Evolutionary conservation across 2,329 filamentous ascomycete species (phyloP).

Genomic region (Colletotrichum horii): DNA sequence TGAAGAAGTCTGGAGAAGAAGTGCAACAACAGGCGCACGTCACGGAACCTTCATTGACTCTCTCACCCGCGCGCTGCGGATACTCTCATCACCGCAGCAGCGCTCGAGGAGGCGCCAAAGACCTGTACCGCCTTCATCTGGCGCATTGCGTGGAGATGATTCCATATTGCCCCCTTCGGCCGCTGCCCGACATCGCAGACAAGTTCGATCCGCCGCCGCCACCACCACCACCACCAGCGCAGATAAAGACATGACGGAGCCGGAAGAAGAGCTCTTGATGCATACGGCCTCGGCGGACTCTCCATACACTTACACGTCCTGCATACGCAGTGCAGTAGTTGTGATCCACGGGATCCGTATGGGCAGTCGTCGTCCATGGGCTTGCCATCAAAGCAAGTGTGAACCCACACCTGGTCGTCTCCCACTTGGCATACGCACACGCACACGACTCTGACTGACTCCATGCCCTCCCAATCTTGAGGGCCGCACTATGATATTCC

Average conservation of each 20-base stretch:
- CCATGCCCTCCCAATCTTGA: background rate
- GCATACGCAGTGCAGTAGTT: background rate
- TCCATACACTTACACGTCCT: background rate
- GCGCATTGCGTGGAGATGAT: background rate
- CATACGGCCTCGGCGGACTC: background rate
- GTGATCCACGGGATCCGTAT: background rate
- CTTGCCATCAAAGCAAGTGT: background rate
- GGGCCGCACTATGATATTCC: background rate
- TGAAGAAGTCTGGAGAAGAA: background rate
- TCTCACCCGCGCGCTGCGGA: background rate
- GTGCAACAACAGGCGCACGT: background rate
- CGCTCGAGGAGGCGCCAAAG: background rate
- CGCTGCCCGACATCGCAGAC: background rate
- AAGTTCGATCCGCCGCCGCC: background rate
- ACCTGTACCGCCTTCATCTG: background rate
- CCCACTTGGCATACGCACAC: background rate
- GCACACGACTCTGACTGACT: background rate
- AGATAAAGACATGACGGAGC: background rate
- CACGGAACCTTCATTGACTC: background rate
- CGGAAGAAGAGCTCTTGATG: background rate
- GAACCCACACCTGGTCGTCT: background rate
- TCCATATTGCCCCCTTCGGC: background rate
- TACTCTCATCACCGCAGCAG: background rate
- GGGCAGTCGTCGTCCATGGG: background rate
- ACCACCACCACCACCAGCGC: background rate